These are phyloP conservation scores for Geoglossum cookeanum DNA, from an alignment of 2,329 filamentous ascomycete genomes.

Conservation along the genomic window DNA sequence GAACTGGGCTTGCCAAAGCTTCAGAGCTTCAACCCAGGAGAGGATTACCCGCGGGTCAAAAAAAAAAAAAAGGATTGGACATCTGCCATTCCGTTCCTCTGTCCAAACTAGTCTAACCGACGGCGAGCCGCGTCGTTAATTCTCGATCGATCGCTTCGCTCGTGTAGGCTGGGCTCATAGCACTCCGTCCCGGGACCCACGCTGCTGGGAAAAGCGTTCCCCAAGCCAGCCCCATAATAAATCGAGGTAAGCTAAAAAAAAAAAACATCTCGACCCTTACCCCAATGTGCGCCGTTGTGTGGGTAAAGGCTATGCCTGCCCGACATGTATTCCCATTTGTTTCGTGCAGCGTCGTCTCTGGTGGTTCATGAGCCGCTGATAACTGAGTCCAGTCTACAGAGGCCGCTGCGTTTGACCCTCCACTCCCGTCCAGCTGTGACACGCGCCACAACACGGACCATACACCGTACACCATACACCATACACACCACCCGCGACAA, in stretches of 20 bases:
- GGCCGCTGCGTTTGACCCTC: background rate
- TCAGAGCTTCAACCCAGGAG: background rate
- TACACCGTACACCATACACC: background rate
- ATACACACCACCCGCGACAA: background rate
- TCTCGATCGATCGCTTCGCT: background rate
- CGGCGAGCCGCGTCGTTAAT: background rate
- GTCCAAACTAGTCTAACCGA: background rate
- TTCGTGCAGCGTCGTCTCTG: background rate
- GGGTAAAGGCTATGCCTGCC: background rate
- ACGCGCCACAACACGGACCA: slow-evolving; percentile 2
- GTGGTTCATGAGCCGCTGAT: background rate
- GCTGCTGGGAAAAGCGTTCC: background rate
- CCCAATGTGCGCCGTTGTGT: background rate
- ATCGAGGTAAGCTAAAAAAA: background rate
- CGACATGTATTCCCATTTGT: background rate
- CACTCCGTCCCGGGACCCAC: background rate
- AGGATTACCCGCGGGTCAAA: background rate
- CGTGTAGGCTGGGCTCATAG: background rate
- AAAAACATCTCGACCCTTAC: background rate
- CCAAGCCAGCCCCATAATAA: background rate
- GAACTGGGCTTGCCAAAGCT: background rate
- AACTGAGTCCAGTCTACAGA: background rate
- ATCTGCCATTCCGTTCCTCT: background rate
- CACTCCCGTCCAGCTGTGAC: background rate
- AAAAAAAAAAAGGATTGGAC: background rate